Evolutionary conservation across 2,329 filamentous ascomycete genomes (phyloP).

Genomic region (Xylaria sp.): DNA sequence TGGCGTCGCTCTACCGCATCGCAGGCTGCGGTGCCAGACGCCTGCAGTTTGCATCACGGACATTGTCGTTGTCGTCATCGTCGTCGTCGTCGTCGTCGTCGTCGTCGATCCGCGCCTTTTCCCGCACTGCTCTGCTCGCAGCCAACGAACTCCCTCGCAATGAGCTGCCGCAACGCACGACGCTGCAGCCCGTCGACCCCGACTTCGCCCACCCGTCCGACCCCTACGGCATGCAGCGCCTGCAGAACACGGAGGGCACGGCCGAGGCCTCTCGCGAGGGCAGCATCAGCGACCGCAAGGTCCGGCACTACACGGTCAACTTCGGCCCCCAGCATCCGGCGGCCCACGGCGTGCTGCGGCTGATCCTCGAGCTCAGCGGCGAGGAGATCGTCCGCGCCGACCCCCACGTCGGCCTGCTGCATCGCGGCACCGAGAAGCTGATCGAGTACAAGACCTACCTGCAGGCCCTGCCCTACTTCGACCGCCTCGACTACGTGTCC

Average conservation of each 20-base stretch:
- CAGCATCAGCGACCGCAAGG: constrained; percentile 75
- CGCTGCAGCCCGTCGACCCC: constrained; percentile 72
- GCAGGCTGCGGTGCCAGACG: constrained; percentile 77
- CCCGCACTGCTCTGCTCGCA: constrained; percentile 71
- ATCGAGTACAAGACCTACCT: constrained; percentile 99
- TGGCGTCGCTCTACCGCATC: constrained; percentile 79
- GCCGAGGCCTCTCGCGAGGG: constrained; percentile 61
- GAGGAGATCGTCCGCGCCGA: constrained; percentile 97
- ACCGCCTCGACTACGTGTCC: constrained; percentile 97
- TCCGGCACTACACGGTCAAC: constrained; percentile 99
- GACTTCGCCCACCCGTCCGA: constrained; percentile 66
- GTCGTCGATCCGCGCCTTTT: constrained; percentile 65
- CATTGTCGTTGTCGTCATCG: not conserved
- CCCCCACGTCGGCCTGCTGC: constrained; percentile 94
- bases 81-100: constrained; percentile 30
- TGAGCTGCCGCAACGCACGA: constrained; percentile 67
- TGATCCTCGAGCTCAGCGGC: constrained; percentile 97
- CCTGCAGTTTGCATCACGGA: constrained; percentile 55
- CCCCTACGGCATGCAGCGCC: constrained; percentile 50
- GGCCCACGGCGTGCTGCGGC: constrained; percentile 94
- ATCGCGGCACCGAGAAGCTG: constrained; percentile 98
- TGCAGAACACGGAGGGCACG: constrained; percentile 43
- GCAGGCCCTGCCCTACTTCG: constrained; percentile 98
- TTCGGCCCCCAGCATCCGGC: constrained; percentile 99
- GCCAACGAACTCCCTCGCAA: constrained; percentile 52